Base-by-base conservation (phyloP, 345 rosid species). In the Excoecaria agallocha region DNA sequence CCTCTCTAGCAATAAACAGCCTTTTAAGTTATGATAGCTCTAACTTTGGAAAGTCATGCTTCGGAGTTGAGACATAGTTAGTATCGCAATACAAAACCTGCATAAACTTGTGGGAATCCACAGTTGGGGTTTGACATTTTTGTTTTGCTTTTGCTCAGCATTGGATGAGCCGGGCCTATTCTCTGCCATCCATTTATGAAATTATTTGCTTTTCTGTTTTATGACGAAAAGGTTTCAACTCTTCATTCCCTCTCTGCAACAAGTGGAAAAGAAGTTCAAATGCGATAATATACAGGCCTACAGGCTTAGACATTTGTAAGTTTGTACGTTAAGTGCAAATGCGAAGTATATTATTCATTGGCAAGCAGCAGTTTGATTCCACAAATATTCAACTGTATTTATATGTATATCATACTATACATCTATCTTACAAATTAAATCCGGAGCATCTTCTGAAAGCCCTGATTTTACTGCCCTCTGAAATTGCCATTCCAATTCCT, bases 401-500 rank as follows among this genome's bases (percentile, higher is more conserved):
- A 66, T n/a, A 66, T 48, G n/a, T n/a, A 6, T 24, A 66, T 48
- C 4, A 65, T n/a, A 46, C 11, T 66, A 24, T 12, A 66, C 38
- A 66, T 20, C n/a, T 20, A 38, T 63, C 48, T 85, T 84, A 89
- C 64, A 87, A 74, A 59, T 78, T 85, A 81, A 91, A 77, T 60
- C 89, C 86, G 4, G 77, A 70, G 87, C 90, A 89, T 84, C 86
- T 88, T 62, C 80, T 84, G 49, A 93, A 87, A 71, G 62, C 81
- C 67, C 82, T 81, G 38, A 84, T n/a, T 46, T 83, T 82, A 73
- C 43, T 83, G 3, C 90, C 93, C 35, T 78, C 74, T 35, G 90
- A 91, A 5, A 86, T 81, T 17, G 90, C 93, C 77, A 91, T 81
- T 8, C 95, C 95, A 43, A 91, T 90, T 70, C 90, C 92, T 55